Percentiles rank a stretch among this genome's conserved stretches.
phyloP scores from a whole-genome alignment of 2,329 filamentous ascomycete species.

The Aspergillus alliaceus region DNA sequence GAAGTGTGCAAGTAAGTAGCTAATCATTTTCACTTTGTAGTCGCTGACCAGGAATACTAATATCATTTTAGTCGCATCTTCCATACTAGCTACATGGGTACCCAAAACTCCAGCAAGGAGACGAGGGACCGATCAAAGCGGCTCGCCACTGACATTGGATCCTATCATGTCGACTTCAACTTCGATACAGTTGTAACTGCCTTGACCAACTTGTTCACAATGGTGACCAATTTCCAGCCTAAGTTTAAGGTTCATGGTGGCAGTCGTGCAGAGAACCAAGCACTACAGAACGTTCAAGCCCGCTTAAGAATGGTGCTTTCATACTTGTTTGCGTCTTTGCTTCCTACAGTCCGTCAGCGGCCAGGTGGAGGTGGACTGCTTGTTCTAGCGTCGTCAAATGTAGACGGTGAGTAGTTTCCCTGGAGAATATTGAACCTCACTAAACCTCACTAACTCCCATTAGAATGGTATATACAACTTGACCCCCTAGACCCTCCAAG shows the following conservation, averaged over 20 bases:
- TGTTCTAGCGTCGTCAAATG: constrained; percentile 68
- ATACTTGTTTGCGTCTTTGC: constrained; percentile 64
- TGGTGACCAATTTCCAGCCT: constrained; percentile 61
- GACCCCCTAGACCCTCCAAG: background rate
- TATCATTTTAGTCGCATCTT: constrained; percentile 49
- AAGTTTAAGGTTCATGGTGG: constrained; percentile 67
- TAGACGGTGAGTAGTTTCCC: constrained; percentile 44
- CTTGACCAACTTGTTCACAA: constrained; percentile 59
- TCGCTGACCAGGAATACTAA: background rate
- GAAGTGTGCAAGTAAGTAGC: constrained; percentile 55
- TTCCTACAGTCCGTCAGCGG: constrained; percentile 59
- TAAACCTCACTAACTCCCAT: constrained; percentile 8
- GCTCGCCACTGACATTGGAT: constrained; percentile 62
- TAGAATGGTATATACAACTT: constrained; percentile 28
- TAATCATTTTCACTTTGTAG: background rate
- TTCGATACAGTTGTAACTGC: constrained; percentile 68
- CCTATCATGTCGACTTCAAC: constrained; percentile 71
- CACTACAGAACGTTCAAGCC: constrained; percentile 68
- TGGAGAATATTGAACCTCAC: background rate
- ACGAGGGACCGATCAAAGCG: constrained; percentile 66
- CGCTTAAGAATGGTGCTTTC: constrained; percentile 65
- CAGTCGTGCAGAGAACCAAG: constrained; percentile 60
- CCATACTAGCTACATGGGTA: constrained; percentile 70
- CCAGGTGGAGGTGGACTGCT: constrained; percentile 60
- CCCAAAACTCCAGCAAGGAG: constrained; percentile 64